Evolutionary conservation across 805 yeast genomes (phyloP).

Genomic region (Saccharomycopsis capsularis): DNA sequence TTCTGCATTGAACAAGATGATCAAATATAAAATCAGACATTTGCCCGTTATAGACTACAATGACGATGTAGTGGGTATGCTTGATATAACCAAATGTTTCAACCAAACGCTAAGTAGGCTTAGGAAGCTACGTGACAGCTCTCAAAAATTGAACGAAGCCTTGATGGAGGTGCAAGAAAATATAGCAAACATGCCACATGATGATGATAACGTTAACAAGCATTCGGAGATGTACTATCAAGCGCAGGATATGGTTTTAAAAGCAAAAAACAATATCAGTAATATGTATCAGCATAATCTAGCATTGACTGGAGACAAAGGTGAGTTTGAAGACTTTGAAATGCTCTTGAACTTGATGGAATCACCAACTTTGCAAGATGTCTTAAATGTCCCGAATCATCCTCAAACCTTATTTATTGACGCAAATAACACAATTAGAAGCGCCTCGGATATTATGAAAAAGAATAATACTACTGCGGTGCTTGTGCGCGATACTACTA

Average conservation of each 20-base stretch:
- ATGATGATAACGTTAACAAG: conserved; percentile 18
- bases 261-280: conserved; percentile 18
- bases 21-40: conserved; percentile 35
- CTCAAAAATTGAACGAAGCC: conserved; percentile 28
- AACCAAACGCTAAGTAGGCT: conserved; percentile 39
- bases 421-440: conserved; percentile 31
- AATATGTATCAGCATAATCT: conserved; percentile 18
- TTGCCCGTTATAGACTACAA: conserved; percentile 35
- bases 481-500: conserved; percentile 32
- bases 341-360: conserved; percentile 34
- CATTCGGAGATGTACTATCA: conserved; percentile 22
- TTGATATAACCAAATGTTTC: conserved; percentile 41
- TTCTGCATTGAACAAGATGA: conserved; percentile 38
- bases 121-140: conserved; percentile 35
- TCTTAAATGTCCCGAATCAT: conserved; percentile 26
- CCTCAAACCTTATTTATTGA: conserved; percentile 32
- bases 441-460: conserved; percentile 36
- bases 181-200: conserved; percentile 24
- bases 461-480: conserved; percentile 36
- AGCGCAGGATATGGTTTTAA: conserved; percentile 21
- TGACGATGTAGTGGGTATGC: conserved; percentile 33
- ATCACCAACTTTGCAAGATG: conserved; percentile 33
- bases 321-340: conserved; percentile 30
- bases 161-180: conserved; percentile 29
- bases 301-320: conserved; percentile 15